Base-by-base conservation (phyloP, 2,329 filamentous ascomycete species). In the Penicillium crustosum region DNA sequence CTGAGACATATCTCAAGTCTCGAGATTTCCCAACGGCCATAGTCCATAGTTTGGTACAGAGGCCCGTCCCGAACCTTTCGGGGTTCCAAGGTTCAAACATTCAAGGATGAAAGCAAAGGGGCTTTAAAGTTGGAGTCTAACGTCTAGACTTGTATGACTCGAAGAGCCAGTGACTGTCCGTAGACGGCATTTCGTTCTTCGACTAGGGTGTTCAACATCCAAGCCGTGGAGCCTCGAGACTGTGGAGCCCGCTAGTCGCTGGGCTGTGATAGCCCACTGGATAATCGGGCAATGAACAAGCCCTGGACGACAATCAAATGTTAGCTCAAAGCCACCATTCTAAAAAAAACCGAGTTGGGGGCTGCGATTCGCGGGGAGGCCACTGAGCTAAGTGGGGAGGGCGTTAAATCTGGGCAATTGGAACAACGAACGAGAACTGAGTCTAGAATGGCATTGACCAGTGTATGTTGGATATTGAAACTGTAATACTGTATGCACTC, bases 1-100 rank as follows among this genome's bases (percentile, higher is more conserved):
- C 19, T 41, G 29, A 57, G 25, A 57, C 42, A 42, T 15, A 6
- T 41, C 19, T 41, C 19, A 38, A 29, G 38, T 55, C 36, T 27
- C 19, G 33, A 39, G 19, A 51, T 36, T 44, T 47, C 19, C 17
- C 47, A 52, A 51, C 61, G 61, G 55, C 35, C 58, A 59, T 59
- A 66, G 64, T 64, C 59, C 62, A 59, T 56, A 56, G 67, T 67
- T 61, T 69, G 68, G 64, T 67, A 61, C 61, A 53, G 67, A 68
- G 66, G 70, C 64, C 68, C 66, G 68, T 62, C 63, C 68, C 68
- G 68, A 63, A 49, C 60, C 64, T 57, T 60, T 60, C 31, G 33
- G 13, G 7, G n/a, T 15, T 45, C 15, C 29, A 48, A 48, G 19
- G 27, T 47, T 35, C 23, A 15, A 33, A 15, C 31, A 33, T 33